A percentile compares a stretch with the other conserved stretches of the same genome.
phyloP scores from a whole-genome alignment of 2,329 filamentous ascomycete species.

The Fonsecaea nubica region DNA sequence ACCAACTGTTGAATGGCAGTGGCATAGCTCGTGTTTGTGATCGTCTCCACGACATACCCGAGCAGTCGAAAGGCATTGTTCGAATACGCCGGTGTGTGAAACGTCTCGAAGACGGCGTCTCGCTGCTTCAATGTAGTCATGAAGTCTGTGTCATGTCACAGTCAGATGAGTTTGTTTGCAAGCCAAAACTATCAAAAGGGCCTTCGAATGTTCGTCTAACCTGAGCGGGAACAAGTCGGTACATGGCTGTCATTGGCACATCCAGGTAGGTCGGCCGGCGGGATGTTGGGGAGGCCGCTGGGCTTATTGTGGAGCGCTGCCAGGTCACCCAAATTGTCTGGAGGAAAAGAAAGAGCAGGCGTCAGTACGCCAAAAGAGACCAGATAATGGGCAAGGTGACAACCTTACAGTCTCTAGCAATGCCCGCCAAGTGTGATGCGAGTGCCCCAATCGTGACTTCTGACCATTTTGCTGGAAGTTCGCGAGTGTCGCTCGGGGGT shows the following conservation, averaged over 20 bases:
- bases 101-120: conserved; percentile 52
- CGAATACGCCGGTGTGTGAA: conserved; percentile 57
- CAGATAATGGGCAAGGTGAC: not conserved
- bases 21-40: conserved; percentile 50
- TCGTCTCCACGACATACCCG: conserved; percentile 54
- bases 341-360: not conserved
- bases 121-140: conserved; percentile 42
- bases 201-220: conserved; percentile 4
- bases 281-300: conserved; percentile 7
- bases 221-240: conserved; percentile 12
- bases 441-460: conserved; percentile 56
- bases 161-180: conserved; percentile 4
- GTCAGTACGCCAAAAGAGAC: conserved; percentile 4
- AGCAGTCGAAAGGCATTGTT: conserved; percentile 57
- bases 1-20: conserved; percentile 51
- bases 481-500: conserved; percentile 34
- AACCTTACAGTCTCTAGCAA: conserved; percentile 41
- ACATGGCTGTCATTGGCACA: conserved; percentile 8
- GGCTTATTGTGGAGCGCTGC: conserved; percentile 2
- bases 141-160: conserved; percentile 40
- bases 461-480: conserved; percentile 52
- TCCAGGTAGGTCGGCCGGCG: conserved; percentile 5
- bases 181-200: not conserved
- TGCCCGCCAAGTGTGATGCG: conserved; percentile 55
- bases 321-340: conserved; percentile 8